Base-by-base conservation (phyloP, 345 rosid species). In the Chamaenerion angustifolium region DNA sequence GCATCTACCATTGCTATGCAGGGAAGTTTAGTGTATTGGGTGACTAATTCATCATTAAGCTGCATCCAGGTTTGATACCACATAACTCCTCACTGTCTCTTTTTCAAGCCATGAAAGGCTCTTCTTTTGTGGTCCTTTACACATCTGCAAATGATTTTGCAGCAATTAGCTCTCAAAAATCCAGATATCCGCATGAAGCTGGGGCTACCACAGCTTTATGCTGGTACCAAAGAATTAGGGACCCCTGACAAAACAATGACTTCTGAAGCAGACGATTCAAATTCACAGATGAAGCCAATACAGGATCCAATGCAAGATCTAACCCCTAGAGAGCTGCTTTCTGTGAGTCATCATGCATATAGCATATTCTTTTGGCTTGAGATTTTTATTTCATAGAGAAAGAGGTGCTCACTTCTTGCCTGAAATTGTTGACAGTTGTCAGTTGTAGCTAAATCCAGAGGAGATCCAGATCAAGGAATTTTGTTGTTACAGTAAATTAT, bases 21-120 rank as follows among this genome's bases (percentile, higher is more conserved):
- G 96, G 98, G 94, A 65, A 83, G 92, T 68, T 78, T 83, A 57
- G 75, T 90, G 27, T 90, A 86, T 60, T 89, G 98, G 98, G 56
- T 76, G 52, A 77, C 98, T 46, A 90, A 90, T 68, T 69, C 80
- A 53, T 81, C 94, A 57, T 55, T 76, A 54, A 86, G 69, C 68
- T 37, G 72, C 40, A 48, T 88, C 45, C 98, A 83, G 98, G 98
- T 90, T 31, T 31, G 37, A 46, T 48, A 75, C 59, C 62, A 13
- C 63, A 42, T 16, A 15, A 14, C 31, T 31, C 40, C 21, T 10
- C 37, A 31, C 5, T 31, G 37, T 31, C 37, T 21, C 4, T 21
- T 21, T 21, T n/a, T n/a, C n/a, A 47, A 47, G 5, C 23, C 12
- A 18, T 18, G 31, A 11, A 48, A 9, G 27, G 14, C 19, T 21